Base-by-base conservation (phyloP, 495 filamentous ascomycete species). In the Tuber melanosporum region DNA sequence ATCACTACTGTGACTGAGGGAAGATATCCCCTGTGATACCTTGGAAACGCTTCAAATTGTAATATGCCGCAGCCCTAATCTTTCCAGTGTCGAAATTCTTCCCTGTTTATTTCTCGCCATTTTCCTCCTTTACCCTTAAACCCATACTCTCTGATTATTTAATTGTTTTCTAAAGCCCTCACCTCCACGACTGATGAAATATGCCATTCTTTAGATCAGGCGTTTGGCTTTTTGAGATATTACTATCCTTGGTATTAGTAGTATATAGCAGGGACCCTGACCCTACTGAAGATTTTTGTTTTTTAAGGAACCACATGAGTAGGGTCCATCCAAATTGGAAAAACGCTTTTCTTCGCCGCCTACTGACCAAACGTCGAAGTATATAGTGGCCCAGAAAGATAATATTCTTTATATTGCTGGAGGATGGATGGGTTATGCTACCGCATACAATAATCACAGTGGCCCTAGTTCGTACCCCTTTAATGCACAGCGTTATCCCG, bases 341-440 rank as follows among this genome's bases (percentile, higher is more conserved):
- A 36, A 36, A 36, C 32, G 26, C 12, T 17, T 36, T 66, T 4
- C 15, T 36, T 17, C 14, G 5, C 26, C 7, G 26, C 32, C 7
- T 7, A 66, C 14, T 66, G 26, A 66, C 57, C 0, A 66, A 7
- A 17, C 0, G 39, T 41, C 39, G 12, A 36, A 36, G 57, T 0
- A 32, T 62, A 32, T 44, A 75, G 73, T 71, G 73, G 46, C 73
- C 36, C 43, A 71, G 41, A 44, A 44, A 22, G 71, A 36, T 46
- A 43, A 5, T 4, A 36, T 26, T 7, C 43, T 76, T 39, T 74
- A 76, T 32, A 76, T 76, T 71, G 19, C 26, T 1, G 74, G 74
- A 17, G 44, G 74, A 15, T 74, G 20, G 19, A 39, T 39, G 41
- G 10, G 41, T 17, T 76, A 71, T 32, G 7, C 12, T 39, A 36